A percentile compares a stretch with the other conserved stretches of the same genome.
phyloP scores from a whole-genome alignment of 345 rosid species.

The Melaleuca alternifolia region DNA sequence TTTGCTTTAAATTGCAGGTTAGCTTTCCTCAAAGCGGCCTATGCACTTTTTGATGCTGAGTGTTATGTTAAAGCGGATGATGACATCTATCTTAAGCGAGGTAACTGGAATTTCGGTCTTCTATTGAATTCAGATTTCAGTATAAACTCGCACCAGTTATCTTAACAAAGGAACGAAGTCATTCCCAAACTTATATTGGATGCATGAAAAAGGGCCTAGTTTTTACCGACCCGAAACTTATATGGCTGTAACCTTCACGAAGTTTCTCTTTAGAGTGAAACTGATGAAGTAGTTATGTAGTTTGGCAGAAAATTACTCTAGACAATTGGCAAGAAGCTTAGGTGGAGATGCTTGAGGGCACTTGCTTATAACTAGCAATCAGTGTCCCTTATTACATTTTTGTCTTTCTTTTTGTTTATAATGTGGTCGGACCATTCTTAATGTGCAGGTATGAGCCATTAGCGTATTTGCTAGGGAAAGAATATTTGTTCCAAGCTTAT shows the following conservation, averaged over 20 bases:
- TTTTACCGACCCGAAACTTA: constrained; percentile 77
- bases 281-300: neutral
- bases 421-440: neutral
- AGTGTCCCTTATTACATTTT: neutral
- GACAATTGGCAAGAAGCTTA: neutral
- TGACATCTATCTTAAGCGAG: constrained; percentile 88
- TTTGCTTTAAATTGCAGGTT: constrained; percentile 29
- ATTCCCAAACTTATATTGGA: constrained; percentile 84
- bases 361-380: neutral
- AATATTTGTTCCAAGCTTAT: constrained; percentile 91
- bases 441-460: constrained; percentile 81
- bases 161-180: constrained; percentile 55
- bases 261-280: neutral
- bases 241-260: constrained; percentile 28
- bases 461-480: constrained; percentile 62
- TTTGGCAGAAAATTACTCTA: neutral
- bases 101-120: constrained; percentile 10
- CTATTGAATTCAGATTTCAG: neutral
- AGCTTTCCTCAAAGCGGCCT: constrained; percentile 86
- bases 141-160: neutral
- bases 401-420: neutral
- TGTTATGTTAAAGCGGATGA: constrained; percentile 96
- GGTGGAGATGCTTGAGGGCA: neutral
- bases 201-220: constrained; percentile 92
- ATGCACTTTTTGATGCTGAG: constrained; percentile 68